Percentiles rank a stretch among this genome's conserved stretches.
Evolutionary conservation across 495 filamentous ascomycete genomes (phyloP).

Genomic region (Gamarada debralockiae): DNA sequence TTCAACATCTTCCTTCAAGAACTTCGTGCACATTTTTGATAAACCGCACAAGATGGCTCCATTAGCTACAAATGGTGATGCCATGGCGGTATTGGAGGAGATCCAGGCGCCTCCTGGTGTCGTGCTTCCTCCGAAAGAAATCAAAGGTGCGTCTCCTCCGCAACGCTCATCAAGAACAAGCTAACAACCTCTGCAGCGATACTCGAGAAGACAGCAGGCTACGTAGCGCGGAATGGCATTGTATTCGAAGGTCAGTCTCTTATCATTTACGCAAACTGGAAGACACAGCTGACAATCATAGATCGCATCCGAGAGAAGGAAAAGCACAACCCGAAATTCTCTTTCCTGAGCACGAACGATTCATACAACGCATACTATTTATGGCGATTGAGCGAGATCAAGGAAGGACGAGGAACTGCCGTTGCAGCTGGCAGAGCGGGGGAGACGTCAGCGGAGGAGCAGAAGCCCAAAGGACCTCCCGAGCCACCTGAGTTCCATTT

Average conservation of each 20-base stretch:
- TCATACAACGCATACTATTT: conserved; percentile 83
- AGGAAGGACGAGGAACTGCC: conserved; percentile 73
- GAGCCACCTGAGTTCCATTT: conserved; percentile 91
- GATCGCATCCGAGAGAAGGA: conserved; percentile 86
- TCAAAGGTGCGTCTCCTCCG: conserved; percentile 53
- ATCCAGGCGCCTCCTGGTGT: conserved; percentile 78
- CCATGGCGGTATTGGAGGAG: conserved; percentile 41
- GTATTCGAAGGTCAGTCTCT: conserved; percentile 74
- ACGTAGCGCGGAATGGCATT: conserved; percentile 77
- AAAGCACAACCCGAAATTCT: conserved; percentile 82
- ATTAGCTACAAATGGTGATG: conserved; percentile 56
- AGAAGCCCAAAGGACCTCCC: conserved; percentile 76
- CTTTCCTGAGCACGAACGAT: conserved; percentile 78
- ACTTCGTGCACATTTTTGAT: not conserved
- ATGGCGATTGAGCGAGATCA: conserved; percentile 86
- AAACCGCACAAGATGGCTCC: conserved; percentile 27
- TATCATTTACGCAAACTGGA: not conserved
- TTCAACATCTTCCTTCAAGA: not conserved
- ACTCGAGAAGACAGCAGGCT: conserved; percentile 95
- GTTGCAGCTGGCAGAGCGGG: conserved; percentile 73
- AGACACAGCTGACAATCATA: conserved; percentile 22
- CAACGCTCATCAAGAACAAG: conserved; percentile 4
- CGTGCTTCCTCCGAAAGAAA: conserved; percentile 80
- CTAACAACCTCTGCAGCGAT: conserved; percentile 49
- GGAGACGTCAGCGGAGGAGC: conserved; percentile 53